Conservation (phyloP, 2,329 filamentous ascomycete genomes). For the Corniculantispora saksenae region DNA sequence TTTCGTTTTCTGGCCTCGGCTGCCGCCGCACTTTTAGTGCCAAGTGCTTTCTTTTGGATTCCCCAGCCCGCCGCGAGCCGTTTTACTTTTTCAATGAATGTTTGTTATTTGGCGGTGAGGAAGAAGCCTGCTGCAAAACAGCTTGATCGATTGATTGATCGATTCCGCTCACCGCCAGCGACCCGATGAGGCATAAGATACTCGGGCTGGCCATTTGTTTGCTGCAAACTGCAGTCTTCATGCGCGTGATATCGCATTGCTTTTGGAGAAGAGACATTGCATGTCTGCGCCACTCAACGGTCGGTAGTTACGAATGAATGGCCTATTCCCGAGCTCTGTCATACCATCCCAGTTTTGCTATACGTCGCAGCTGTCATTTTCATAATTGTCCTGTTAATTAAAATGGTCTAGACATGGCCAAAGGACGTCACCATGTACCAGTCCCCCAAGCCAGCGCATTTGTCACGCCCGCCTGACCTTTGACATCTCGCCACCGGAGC, state of each 20-base stretch:
- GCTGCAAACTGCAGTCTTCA: slow-evolving; percentile 3
- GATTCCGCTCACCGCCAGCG: slow-evolving; percentile 2
- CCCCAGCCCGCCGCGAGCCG: neutral
- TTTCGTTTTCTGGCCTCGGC: neutral
- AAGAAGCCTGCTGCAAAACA: neutral
- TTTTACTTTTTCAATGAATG: neutral
- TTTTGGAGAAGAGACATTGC: neutral
- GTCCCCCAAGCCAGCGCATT: neutral
- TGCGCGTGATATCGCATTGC: slow-evolving; percentile 5
- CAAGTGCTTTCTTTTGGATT: neutral
- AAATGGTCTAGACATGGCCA: neutral
- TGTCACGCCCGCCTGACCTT: slow-evolving; percentile 1
- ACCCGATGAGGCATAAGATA: neutral
- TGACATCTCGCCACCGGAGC: slow-evolving; percentile 1
- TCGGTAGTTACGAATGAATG: neutral
- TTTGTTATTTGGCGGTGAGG: slow-evolving; percentile 12
- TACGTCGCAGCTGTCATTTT: neutral
- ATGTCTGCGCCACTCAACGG: neutral
- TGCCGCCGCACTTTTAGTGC: neutral
- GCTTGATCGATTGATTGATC: no score
- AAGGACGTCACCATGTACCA: neutral
- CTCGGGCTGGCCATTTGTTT: neutral
- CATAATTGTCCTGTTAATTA: neutral
- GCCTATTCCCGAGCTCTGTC: neutral
- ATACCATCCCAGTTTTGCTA: no score